Evolutionary conservation across 1,284 basidiomycete species (phyloP), one percentile per base, ranked within the genome.

Genomic region (Ceratobasidium sp.): DNA sequence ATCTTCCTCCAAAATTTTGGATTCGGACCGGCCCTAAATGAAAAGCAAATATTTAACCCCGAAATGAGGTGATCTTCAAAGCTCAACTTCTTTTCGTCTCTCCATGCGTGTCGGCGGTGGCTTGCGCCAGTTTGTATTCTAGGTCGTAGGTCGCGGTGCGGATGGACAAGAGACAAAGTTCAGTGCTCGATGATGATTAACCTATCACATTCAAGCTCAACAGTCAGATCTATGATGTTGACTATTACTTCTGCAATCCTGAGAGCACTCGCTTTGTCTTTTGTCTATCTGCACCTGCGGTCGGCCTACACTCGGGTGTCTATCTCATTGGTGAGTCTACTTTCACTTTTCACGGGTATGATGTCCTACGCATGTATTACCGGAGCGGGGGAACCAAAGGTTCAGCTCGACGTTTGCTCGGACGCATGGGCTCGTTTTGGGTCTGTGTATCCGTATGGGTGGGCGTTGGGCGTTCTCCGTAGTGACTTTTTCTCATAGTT

Each of bases 171-270:
- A 36, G 33, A 36, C 33, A 36, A 11, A 36, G 33, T 36, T 11
- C 5, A 4, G 60, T 50, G 49, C 49, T 53, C 60, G 49, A 64
- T 64, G 60, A 64, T 64, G 60, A 64, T 25, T 33, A 64, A 56
- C 47, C 33, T 39, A 54, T 62, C 52, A 62, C 68, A 69, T 62
- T 69, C 68, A 69, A 69, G 68, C 68, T 69, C 68, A 69, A 69
- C 68, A 69, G 59, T 69, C 68, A 44, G 57, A 69, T 54, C 29
- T 52, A 33, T 29, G 23, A 33, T 64, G 68, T 56, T 62, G 68
- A 69, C 59, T 36, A 4, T 36, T 23, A 44, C 68, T 69, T 69
- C 68, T 69, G 68, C 68, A 69, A 69, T 69, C 60, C 68, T 69
- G 68, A 69, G 60, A 53, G 33, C 60, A 64, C 33, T 29, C 21